Percentiles rank a stretch among this genome's conserved stretches.
These are phyloP conservation scores for Rhodotorula babjevae DNA, from an alignment of 768 basidiomycete species.

Conservation along the genomic window DNA sequence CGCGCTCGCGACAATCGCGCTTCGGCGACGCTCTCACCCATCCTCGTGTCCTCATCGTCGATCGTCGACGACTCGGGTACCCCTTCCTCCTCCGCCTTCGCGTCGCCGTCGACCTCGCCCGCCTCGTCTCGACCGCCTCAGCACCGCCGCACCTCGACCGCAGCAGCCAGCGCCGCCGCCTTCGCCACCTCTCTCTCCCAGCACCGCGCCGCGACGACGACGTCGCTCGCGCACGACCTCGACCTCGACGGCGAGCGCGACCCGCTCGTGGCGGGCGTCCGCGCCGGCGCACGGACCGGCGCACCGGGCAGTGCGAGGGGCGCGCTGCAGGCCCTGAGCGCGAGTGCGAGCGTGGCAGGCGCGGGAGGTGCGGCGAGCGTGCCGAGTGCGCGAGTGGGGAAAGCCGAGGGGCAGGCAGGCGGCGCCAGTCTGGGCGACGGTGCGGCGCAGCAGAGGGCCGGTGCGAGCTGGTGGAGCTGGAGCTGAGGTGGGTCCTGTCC, in stretches of 20 bases:
- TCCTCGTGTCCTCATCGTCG: no score
- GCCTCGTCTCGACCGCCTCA: neutral
- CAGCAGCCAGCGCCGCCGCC: slow-evolving; percentile 39
- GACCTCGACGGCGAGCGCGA: no score
- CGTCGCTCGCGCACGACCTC: slow-evolving; percentile 1
- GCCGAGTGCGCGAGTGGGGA: neutral
- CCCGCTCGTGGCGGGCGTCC: no score
- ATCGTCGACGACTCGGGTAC: neutral
- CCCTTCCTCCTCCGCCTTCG: neutral
- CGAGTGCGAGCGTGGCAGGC: no score
- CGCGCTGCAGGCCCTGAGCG: neutral
- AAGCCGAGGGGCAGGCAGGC: neutral
- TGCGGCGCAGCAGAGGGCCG: neutral
- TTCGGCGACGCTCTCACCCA: no score
- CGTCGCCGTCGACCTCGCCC: neutral
- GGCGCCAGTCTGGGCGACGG: neutral
- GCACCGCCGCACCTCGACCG: slow-evolving; percentile 1
- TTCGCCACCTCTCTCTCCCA: slow-evolving; percentile 31
- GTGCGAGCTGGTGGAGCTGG: neutral
- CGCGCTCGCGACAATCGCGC: no score
- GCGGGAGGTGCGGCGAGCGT: neutral
- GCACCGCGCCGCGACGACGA: slow-evolving; percentile 45
- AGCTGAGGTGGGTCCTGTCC: neutral
- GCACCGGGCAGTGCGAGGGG: neutral
- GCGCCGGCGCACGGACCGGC: neutral